A percentile compares a stretch with the other conserved stretches of the same genome.
Conservation (phyloP, 441 rosid species). For the Populus trichocarpa region DNA sequence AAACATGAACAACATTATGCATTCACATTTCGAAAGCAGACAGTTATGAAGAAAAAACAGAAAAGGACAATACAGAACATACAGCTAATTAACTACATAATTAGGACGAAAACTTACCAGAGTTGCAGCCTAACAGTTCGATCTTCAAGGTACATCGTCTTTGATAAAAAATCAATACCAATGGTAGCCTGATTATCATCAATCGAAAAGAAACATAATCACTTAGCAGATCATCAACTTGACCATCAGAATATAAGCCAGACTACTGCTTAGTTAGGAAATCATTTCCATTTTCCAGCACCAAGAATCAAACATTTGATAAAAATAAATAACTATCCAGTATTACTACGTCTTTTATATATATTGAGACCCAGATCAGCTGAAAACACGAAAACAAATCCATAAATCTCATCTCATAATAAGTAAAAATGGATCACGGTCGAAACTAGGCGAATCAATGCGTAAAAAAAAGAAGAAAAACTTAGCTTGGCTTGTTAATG, state of each 20-base stretch:
- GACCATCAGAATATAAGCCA: not conserved
- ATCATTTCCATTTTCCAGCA: not conserved
- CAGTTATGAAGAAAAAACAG: not conserved
- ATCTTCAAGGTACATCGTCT: constrained; percentile 94
- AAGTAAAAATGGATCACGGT: not conserved
- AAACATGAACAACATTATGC: not conserved
- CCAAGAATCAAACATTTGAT: not conserved
- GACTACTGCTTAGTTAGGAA: not conserved
- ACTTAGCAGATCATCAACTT: not conserved
- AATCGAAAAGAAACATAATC: not conserved
- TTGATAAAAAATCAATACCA: constrained; percentile 86
- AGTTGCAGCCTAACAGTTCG: constrained; percentile 82
- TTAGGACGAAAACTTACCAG: constrained; percentile 39
- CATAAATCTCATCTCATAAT: not conserved
- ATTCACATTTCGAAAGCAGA: not conserved
- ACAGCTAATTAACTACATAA: not conserved
- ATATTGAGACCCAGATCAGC: not conserved
- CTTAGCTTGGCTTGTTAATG: not conserved
- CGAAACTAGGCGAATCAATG: not conserved
- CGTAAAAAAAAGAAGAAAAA: not conserved
- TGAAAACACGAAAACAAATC: not conserved
- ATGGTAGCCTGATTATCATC: constrained; percentile 66
- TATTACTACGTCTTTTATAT: not conserved
- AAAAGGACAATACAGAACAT: not conserved
- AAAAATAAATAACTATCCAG: not conserved